phyloP scores from a whole-genome alignment of 768 basidiomycete genomes.

The Lactarius sp. region DNA sequence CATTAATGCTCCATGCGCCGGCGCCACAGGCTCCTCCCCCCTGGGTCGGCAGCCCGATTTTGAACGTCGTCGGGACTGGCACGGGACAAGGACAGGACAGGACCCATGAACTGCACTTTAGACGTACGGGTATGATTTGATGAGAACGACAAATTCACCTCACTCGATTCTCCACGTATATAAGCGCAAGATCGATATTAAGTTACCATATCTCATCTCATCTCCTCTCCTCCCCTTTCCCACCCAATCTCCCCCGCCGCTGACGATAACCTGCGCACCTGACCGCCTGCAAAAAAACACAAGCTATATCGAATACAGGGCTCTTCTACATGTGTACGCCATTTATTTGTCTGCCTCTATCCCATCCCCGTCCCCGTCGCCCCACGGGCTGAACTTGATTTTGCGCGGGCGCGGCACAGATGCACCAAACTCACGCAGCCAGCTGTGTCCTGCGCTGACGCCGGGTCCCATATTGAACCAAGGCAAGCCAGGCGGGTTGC shows the following conservation, averaged over 20 bases:
- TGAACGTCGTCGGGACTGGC: not conserved
- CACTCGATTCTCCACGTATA: constrained; percentile 4
- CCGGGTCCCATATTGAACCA: constrained; percentile 16
- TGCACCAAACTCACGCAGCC: constrained; percentile 43
- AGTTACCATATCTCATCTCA: not conserved
- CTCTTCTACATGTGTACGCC: constrained; percentile 4
- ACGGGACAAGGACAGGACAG: no score
- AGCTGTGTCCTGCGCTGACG: constrained; percentile 45
- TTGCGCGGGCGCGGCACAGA: constrained; percentile 61
- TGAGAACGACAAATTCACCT: not conserved
- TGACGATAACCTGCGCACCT: not conserved
- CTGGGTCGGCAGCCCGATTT: not conserved
- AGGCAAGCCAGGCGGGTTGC: constrained; percentile 27
- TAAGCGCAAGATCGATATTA: constrained; percentile 10
- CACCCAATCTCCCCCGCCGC: not conserved
- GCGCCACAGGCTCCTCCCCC: not conserved
- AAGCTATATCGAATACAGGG: constrained; percentile 15
- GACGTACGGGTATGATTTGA: not conserved
- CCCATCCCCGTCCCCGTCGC: constrained; percentile 51
- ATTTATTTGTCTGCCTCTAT: constrained; percentile 16
- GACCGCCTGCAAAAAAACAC: not conserved
- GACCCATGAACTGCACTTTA: not conserved
- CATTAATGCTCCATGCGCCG: not conserved
- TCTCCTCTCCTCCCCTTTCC: not conserved
- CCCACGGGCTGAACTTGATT: constrained; percentile 79